phyloP scores from a whole-genome alignment of 352 stramenopile species.

The Phytophthora europaea region DNA sequence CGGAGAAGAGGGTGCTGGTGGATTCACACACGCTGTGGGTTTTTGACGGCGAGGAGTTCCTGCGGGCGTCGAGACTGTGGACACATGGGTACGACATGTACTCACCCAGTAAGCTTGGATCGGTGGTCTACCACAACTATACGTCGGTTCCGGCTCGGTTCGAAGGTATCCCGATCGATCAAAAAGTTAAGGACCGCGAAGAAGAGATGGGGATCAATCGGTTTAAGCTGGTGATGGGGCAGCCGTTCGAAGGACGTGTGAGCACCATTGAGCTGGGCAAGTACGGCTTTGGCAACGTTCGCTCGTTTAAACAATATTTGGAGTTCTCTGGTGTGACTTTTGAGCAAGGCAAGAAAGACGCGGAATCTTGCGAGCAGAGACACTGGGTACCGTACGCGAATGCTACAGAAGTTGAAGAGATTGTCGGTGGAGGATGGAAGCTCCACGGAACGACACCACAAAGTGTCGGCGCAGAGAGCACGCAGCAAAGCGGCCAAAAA shows the following conservation, averaged over 20 bases:
- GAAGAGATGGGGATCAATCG: slow-evolving; percentile 64
- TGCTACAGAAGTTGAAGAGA: slow-evolving; percentile 48
- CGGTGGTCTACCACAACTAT: slow-evolving; percentile 79
- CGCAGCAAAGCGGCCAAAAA: slow-evolving; percentile 32
- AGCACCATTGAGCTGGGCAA: slow-evolving; percentile 65
- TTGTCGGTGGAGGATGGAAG: slow-evolving; percentile 58
- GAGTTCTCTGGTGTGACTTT: slow-evolving; percentile 68
- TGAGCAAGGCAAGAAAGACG: slow-evolving; percentile 54
- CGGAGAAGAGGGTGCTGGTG: slow-evolving; percentile 67
- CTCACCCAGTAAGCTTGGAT: slow-evolving; percentile 58
- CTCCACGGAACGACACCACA: slow-evolving; percentile 24
- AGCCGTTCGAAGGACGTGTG: slow-evolving; percentile 67
- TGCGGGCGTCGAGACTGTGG: slow-evolving; percentile 67
- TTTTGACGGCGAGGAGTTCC: slow-evolving; percentile 73
- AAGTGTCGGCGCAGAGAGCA: slow-evolving; percentile 10
- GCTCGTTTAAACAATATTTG: slow-evolving; percentile 62
- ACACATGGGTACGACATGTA: slow-evolving; percentile 76
- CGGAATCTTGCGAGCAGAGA: slow-evolving; percentile 63
- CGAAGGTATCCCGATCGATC: slow-evolving; percentile 56
- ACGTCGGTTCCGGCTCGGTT: slow-evolving; percentile 67
- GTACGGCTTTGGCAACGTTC: slow-evolving; percentile 59
- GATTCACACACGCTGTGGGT: slow-evolving; percentile 80
- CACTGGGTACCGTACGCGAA: slow-evolving; percentile 73
- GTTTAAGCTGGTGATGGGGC: slow-evolving; percentile 58
- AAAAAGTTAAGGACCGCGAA: slow-evolving; percentile 51